These are phyloP conservation scores for Hymenoscyphus occultus DNA, from an alignment of 2,329 filamentous ascomycete genomes.

Conservation along the genomic window DNA sequence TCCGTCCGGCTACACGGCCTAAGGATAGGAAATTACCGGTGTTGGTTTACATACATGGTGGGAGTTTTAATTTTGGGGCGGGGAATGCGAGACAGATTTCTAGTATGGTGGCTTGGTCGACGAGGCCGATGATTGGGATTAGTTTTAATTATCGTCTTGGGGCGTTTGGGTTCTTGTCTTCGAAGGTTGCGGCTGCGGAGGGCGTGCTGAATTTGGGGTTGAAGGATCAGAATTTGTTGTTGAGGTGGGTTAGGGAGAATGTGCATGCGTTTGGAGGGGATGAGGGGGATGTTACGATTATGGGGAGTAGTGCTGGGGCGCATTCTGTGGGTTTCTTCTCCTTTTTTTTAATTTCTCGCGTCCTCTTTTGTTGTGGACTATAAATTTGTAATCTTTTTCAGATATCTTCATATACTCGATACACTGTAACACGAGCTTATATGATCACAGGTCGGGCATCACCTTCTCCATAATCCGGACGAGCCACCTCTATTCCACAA, in stretches of 20 bases:
- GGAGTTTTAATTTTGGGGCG: conserved; percentile 56
- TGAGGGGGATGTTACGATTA: conserved; percentile 54
- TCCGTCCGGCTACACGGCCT: conserved; percentile 34
- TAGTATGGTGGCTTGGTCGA: conserved; percentile 56
- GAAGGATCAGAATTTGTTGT: conserved; percentile 56
- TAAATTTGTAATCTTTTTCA: background rate
- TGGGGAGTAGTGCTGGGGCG: conserved; percentile 60
- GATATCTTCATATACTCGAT: conserved; percentile 6
- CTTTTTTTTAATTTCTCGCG: background rate
- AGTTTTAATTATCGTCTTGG: conserved; percentile 63
- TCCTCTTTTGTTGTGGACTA: background rate
- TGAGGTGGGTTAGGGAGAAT: conserved; percentile 61
- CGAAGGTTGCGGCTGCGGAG: conserved; percentile 50
- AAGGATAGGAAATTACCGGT: conserved; percentile 43
- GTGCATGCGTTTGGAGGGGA: conserved; percentile 60
- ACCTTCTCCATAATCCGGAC: conserved; percentile 52
- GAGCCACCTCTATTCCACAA: conserved; percentile 45
- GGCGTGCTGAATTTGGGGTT: conserved; percentile 63
- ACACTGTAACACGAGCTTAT: conserved; percentile 8
- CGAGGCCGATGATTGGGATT: conserved; percentile 52
- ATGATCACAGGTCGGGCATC: conserved; percentile 59
- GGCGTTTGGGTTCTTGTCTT: conserved; percentile 66
- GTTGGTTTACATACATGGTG: conserved; percentile 61
- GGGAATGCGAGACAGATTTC: conserved; percentile 44
- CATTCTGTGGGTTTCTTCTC: conserved; percentile 49